A percentile compares a stretch with the other conserved stretches of the same genome.
Evolutionary conservation across 495 filamentous ascomycete species (phyloP).

Genomic region (Tuber borchii): DNA sequence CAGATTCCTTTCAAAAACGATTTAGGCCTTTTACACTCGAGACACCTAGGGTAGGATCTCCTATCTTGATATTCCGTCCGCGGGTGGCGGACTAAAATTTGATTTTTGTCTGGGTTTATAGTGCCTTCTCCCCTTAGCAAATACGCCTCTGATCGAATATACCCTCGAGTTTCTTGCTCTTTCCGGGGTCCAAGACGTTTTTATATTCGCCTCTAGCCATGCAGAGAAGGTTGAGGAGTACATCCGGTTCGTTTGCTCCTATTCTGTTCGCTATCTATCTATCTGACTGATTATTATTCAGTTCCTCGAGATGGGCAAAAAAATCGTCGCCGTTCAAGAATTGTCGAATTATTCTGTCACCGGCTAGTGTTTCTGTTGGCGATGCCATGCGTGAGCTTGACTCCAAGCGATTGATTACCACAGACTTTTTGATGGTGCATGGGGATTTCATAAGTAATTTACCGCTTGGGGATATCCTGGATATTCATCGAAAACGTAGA

Average conservation of each 20-base stretch:
- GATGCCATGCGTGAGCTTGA: conserved; percentile 95
- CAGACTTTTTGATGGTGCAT: conserved; percentile 87
- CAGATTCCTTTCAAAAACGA: conserved; percentile 87
- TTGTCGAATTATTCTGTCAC: conserved; percentile 78
- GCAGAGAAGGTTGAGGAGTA: conserved; percentile 83
- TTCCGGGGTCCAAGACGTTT: conserved; percentile 85
- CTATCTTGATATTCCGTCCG: not conserved
- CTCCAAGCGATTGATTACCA: conserved; percentile 71
- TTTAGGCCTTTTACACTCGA: conserved; percentile 87
- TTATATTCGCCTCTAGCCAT: conserved; percentile 84
- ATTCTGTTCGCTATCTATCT: not conserved
- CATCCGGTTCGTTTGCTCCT: conserved; percentile 47
- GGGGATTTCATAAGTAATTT: conserved; percentile 93
- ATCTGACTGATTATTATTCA: conserved; percentile 30
- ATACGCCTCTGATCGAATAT: conserved; percentile 93
- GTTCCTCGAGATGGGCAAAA: conserved; percentile 62
- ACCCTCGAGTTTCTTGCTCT: conserved; percentile 93
- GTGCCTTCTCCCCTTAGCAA: conserved; percentile 92
- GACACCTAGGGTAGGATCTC: conserved; percentile 66
- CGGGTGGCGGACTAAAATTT: not conserved
- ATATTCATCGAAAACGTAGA: conserved; percentile 71
- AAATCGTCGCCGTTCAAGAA: conserved; percentile 74
- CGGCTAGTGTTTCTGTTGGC: conserved; percentile 72
- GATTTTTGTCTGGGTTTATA: conserved; percentile 41
- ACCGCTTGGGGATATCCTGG: conserved; percentile 69